Evolutionary conservation across 768 basidiomycete genomes (phyloP).

Genomic region (Hericium alpestre): DNA sequence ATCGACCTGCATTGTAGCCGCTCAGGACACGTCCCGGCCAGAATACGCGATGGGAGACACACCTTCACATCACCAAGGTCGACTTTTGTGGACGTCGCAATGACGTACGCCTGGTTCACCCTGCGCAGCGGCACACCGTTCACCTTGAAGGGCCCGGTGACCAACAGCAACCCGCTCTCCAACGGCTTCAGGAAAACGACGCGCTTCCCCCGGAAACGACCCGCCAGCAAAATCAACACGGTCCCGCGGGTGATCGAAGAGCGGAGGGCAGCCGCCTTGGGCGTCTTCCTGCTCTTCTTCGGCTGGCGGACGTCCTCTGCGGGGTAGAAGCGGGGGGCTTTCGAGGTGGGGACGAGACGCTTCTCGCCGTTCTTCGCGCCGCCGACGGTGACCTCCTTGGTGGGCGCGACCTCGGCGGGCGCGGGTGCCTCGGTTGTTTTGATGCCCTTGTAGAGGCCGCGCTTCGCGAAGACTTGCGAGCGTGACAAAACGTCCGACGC

Average conservation of each 20-base stretch:
- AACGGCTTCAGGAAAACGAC: conserved; percentile 98
- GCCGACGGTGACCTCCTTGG: conserved; percentile 72
- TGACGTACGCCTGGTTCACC: conserved; percentile 98
- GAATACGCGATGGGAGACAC: conserved; percentile 16
- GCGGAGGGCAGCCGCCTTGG: conserved; percentile 71
- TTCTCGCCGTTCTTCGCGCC: conserved; percentile 87
- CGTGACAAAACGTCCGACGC: conserved; percentile 76
- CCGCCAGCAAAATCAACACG: conserved; percentile 92
- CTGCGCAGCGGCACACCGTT: conserved; percentile 97
- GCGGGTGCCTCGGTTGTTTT: conserved; percentile 69
- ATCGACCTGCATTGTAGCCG: conserved; percentile 44
- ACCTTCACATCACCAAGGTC: conserved; percentile 71
- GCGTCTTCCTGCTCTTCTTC: conserved; percentile 85
- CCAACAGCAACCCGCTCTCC: conserved; percentile 81
- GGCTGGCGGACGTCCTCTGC: conserved; percentile 88
- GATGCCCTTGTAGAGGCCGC: conserved; percentile 74
- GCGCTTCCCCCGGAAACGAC: conserved; percentile 95
- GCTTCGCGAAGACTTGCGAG: conserved; percentile 70
- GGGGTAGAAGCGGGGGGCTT: conserved; percentile 87
- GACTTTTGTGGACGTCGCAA: conserved; percentile 92
- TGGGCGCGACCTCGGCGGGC: conserved; percentile 45
- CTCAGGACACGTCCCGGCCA: neutral
- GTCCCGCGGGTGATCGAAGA: conserved; percentile 86
- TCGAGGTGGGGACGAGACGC: conserved; percentile 75
- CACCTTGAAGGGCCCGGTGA: conserved; percentile 95